phyloP scores from a whole-genome alignment of 1,139 yeast species.

The Geotrichum klebahnii region DNA sequence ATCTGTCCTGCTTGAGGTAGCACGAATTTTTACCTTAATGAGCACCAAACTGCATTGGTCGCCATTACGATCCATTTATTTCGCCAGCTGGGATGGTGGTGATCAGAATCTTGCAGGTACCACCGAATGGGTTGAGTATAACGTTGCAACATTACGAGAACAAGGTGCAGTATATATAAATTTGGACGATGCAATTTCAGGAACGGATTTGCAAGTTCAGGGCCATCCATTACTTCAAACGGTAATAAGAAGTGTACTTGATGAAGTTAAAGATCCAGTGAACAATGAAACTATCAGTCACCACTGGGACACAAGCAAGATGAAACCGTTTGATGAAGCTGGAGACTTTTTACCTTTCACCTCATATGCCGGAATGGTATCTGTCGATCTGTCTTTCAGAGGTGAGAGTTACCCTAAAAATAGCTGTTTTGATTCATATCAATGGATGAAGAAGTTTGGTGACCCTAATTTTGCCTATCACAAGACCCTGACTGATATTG shows the following conservation, averaged over 20 bases:
- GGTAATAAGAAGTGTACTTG: slow-evolving; percentile 39
- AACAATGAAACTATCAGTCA: slow-evolving; percentile 44
- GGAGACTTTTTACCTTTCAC: slow-evolving; percentile 71
- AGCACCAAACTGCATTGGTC: slow-evolving; percentile 68
- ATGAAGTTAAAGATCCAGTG: slow-evolving; percentile 42
- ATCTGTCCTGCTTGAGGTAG: slow-evolving; percentile 64
- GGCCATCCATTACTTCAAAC: slow-evolving; percentile 64
- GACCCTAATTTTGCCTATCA: slow-evolving; percentile 51
- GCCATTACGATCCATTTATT: slow-evolving; percentile 77
- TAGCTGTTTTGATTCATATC: slow-evolving; percentile 66
- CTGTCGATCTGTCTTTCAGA: slow-evolving; percentile 55
- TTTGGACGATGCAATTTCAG: slow-evolving; percentile 67
- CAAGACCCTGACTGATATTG: slow-evolving; percentile 52
- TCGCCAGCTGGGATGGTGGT: slow-evolving; percentile 82
- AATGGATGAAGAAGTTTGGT: slow-evolving; percentile 27
- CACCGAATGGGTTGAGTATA: slow-evolving; percentile 69
- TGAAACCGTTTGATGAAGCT: slow-evolving; percentile 22
- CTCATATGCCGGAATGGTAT: slow-evolving; percentile 63
- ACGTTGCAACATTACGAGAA: slow-evolving; percentile 49
- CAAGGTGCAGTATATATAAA: slow-evolving; percentile 75
- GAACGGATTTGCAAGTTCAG: slow-evolving; percentile 53
- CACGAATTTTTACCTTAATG: slow-evolving; percentile 65
- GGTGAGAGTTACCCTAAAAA: slow-evolving; percentile 48
- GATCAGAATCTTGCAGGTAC: slow-evolving; percentile 82
- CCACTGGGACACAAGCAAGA: slow-evolving; percentile 25